Base-by-base conservation (phyloP, 805 yeast species). In the Wickerhamiella sorbophila region DNA sequence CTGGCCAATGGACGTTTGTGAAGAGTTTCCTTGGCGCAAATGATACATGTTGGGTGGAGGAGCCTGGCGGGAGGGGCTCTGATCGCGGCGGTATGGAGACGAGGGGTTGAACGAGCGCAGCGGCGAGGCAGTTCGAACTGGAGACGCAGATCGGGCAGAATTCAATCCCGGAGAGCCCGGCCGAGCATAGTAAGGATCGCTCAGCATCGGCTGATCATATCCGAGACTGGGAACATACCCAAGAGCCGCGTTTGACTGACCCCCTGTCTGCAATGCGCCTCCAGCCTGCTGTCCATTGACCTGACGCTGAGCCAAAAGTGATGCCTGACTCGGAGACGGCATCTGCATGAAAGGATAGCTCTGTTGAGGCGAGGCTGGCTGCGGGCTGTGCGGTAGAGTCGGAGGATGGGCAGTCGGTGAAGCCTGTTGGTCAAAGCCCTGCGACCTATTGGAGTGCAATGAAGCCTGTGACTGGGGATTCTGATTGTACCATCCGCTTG, bases 151-250 rank as follows among this genome's bases (percentile, higher is more conserved):
- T 4, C 38, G 31, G 8, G 38, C 38, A 24, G 29, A 24, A 8
- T 12, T 12, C 12, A 24, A 24, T 6, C 29, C 29, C 6, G 38
- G 38, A 16, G 31, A 24, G 8, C 20, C 31, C 5, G 38, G 38
- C n/a, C 38, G 38, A 4, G 38, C 38, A 36, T 36, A 24, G 20
- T 36, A 36, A 4, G 38, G 38, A 8, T 36, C 38, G n/a, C 38
- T 36, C 18, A 36, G 29, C 31, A 36, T 22, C 19, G 31, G n/a
- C 31, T 36, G 38, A 5, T 36, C 38, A 18, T 36, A 36, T 3
- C 31, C 8, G 5, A 36, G 31, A 5, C 20, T n/a, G n/a, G 38
- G 38, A 3, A 36, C 38, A 9, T 22, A 16, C 4, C 38, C 38
- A 5, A 36, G 12, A 27, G 18, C 17, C 18, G 20, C 12, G 27